These are phyloP conservation scores for Trichoderma gracile DNA, from an alignment of 2,329 filamentous ascomycete genomes.

Conservation along the genomic window DNA sequence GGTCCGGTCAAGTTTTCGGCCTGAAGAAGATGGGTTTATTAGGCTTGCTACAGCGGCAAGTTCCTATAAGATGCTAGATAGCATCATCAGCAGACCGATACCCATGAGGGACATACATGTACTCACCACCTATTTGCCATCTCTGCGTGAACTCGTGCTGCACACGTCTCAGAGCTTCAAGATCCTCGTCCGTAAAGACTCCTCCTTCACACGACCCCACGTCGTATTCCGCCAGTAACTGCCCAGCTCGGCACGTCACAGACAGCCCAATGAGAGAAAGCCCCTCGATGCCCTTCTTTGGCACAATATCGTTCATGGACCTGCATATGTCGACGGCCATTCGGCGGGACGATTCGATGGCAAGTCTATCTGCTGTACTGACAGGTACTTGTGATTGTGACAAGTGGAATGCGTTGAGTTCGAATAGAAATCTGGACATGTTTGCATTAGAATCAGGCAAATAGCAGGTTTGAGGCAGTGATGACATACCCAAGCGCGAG, in stretches of 20 bases:
- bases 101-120: not conserved
- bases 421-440: constrained; percentile 5
- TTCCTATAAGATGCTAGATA: not conserved
- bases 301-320: constrained; percentile 13
- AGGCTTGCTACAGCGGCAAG: not conserved
- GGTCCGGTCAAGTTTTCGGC: not conserved
- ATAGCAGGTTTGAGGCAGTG: not conserved
- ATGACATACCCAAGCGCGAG: constrained; percentile 3
- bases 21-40: not conserved
- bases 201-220: not conserved
- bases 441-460: not conserved
- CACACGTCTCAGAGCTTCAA: not conserved
- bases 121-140: constrained; percentile 5
- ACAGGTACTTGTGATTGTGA: not conserved
- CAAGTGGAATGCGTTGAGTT: not conserved
- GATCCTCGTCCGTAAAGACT: not conserved
- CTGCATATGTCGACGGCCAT: constrained; percentile 17
- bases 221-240: not conserved
- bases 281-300: not conserved
- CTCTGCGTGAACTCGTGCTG: not conserved
- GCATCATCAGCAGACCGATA: not conserved
- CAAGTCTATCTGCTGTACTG: not conserved
- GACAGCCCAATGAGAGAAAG: constrained; percentile 11
- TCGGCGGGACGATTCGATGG: constrained; percentile 8
- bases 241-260: not conserved